phyloP scores from a whole-genome alignment of 495 filamentous ascomycete genomes.

The Neurospora sp. region DNA sequence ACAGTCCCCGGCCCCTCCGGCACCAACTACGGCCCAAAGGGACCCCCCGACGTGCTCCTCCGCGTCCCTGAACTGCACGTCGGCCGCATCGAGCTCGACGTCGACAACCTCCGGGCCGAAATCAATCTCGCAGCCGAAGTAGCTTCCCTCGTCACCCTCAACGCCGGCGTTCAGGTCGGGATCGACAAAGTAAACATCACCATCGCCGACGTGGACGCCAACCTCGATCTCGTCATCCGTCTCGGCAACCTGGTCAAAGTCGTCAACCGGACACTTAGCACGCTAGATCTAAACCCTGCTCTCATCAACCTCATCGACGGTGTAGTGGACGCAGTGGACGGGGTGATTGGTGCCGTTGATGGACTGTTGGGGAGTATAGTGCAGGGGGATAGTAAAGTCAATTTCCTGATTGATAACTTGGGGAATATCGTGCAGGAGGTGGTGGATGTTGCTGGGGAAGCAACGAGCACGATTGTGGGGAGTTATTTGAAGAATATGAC shows the following conservation, averaged over 20 bases:
- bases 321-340: constrained; percentile 36
- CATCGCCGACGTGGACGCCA: constrained; percentile 43
- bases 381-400: constrained; percentile 38
- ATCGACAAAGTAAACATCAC: constrained; percentile 49
- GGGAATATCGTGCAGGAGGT: constrained; percentile 50
- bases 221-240: constrained; percentile 46
- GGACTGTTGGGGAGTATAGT: constrained; percentile 44
- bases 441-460: constrained; percentile 23
- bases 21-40: constrained; percentile 9
- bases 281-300: constrained; percentile 31
- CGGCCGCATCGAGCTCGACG: constrained; percentile 44
- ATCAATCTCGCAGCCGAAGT: constrained; percentile 47
- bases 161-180: constrained; percentile 42
- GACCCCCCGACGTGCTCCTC: constrained; percentile 43
- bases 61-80: constrained; percentile 45
- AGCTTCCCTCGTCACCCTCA: constrained; percentile 42
- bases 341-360: constrained; percentile 43
- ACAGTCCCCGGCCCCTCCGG: constrained; percentile 6
- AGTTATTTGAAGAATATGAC: constrained; percentile 49
- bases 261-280: too few relatives aligned
- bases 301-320: constrained; percentile 44
- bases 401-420: constrained; percentile 48
- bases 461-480: constrained; percentile 41
- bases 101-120: constrained; percentile 44
- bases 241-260: too few relatives aligned